A percentile compares a stretch with the other conserved stretches of the same genome.
These are phyloP conservation scores for Astraeus odoratus DNA, from an alignment of 768 basidiomycete genomes.

Conservation along the genomic window DNA sequence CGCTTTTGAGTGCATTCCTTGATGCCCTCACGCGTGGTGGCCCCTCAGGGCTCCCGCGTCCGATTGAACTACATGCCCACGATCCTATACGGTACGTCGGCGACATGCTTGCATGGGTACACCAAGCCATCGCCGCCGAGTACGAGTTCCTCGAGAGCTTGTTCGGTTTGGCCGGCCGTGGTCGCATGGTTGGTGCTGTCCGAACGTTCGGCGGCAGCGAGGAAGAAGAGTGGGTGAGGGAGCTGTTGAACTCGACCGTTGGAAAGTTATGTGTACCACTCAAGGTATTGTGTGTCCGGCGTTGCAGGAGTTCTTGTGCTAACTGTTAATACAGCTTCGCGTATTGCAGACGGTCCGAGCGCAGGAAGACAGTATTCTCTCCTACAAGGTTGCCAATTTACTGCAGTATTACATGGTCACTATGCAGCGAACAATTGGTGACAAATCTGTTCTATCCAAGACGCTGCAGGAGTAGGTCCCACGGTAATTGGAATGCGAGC, in stretches of 20 bases:
- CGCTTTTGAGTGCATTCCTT: constrained; percentile 76
- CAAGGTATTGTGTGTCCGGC: constrained; percentile 44
- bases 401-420: constrained; percentile 91
- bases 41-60: constrained; percentile 76
- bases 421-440: constrained; percentile 88
- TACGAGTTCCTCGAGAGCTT: constrained; percentile 87
- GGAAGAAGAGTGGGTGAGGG: constrained; percentile 73
- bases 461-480: constrained; percentile 70
- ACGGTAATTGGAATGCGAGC: not conserved
- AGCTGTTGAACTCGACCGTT: constrained; percentile 75
- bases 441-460: constrained; percentile 67
- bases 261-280: constrained; percentile 84
- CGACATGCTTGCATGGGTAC: constrained; percentile 98
- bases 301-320: not conserved
- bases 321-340: constrained; percentile 46
- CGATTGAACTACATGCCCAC: constrained; percentile 96
- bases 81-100: constrained; percentile 95
- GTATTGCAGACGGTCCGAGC: constrained; percentile 91
- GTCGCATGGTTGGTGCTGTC: constrained; percentile 70
- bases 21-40: constrained; percentile 86
- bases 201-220: constrained; percentile 48
- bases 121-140: constrained; percentile 92
- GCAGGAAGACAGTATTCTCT: constrained; percentile 88
- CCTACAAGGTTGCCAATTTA: constrained; percentile 92
- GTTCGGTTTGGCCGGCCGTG: constrained; percentile 53